A percentile compares a stretch with the other conserved stretches of the same genome.
These are phyloP conservation scores for Castanopsis chinensis DNA, from an alignment of 306 rosid genomes.

Conservation along the genomic window DNA sequence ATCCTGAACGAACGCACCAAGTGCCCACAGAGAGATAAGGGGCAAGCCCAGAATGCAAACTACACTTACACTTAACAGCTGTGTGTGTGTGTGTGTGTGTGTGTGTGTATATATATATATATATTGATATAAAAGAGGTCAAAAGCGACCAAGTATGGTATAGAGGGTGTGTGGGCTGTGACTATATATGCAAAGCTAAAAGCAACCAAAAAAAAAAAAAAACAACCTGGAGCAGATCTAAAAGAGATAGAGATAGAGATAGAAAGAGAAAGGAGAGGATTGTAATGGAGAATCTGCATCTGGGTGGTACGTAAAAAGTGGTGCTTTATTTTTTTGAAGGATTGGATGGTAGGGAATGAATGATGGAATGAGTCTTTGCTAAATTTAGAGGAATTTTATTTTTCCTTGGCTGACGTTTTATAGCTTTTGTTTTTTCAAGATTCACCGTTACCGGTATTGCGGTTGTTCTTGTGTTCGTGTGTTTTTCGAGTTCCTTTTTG, in stretches of 20 bases:
- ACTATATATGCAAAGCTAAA: constrained; percentile 21
- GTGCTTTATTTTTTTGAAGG: constrained; percentile 1
- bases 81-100: too few relatives aligned
- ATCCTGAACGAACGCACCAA: constrained; percentile 8
- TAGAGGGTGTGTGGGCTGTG: constrained; percentile 9
- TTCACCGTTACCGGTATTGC: constrained; percentile 19
- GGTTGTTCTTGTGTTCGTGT: constrained; percentile 18
- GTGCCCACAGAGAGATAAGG: constrained; percentile 2
- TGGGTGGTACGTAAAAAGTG: constrained; percentile 39
- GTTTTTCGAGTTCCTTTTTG: constrained; percentile 7
- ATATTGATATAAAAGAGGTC: background rate
- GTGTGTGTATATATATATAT: too few relatives aligned
- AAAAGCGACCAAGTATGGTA: background rate
- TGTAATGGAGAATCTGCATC: constrained; percentile 64
- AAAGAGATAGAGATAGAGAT: constrained; percentile 1
- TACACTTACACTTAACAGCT: background rate
- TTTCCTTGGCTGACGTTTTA: constrained; percentile 29
- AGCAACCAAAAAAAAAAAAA: background rate
- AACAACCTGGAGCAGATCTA: constrained; percentile 23
- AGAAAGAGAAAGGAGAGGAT: background rate
- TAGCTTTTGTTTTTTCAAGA: constrained; percentile 8
- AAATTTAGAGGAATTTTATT: constrained; percentile 22
- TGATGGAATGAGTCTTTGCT: constrained; percentile 11
- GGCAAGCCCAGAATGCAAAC: constrained; percentile 29
- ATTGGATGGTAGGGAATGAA: constrained; percentile 68